These are phyloP conservation scores for Gossypium bickii DNA, from an alignment of 345 rosid genomes.

Conservation along the genomic window DNA sequence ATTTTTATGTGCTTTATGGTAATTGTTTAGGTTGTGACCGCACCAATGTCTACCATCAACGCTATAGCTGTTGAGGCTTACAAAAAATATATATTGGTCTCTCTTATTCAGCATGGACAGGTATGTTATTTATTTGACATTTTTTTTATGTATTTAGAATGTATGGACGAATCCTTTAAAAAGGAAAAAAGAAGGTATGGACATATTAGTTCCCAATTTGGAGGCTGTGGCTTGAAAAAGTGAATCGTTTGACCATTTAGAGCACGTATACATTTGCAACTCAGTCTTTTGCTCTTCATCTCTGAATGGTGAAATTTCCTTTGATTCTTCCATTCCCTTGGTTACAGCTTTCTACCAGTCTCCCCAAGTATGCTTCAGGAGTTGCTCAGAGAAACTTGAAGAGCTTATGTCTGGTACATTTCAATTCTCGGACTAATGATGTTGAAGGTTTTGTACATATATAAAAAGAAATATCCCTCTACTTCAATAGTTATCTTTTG, in stretches of 20 bases:
- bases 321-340: slow-evolving; percentile 15
- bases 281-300: slow-evolving; percentile 2
- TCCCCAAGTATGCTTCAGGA: slow-evolving; percentile 82
- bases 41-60: slow-evolving; percentile 74
- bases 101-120: slow-evolving; percentile 83
- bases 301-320: background rate
- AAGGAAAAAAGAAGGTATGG: background rate
- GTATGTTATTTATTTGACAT: slow-evolving; percentile 27
- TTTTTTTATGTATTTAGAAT: slow-evolving; percentile 1
- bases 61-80: slow-evolving; percentile 91
- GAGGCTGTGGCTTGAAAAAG: background rate
- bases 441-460: background rate
- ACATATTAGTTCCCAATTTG: background rate
- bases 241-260: background rate
- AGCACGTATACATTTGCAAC: background rate
- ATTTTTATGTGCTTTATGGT: slow-evolving; percentile 13
- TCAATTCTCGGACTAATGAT: background rate
- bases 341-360: slow-evolving; percentile 62
- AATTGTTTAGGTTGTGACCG: slow-evolving; percentile 71
- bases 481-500: background rate
- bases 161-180: background rate
- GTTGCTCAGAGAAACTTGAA: slow-evolving; percentile 82
- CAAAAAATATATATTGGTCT: slow-evolving; percentile 80
- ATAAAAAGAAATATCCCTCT: background rate
- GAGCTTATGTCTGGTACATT: slow-evolving; percentile 52